Evolutionary conservation across 177 flowering plant genomes (phyloP), one percentile per base, ranked within the genome.

Genomic region (Vitis hybrid): DNA sequence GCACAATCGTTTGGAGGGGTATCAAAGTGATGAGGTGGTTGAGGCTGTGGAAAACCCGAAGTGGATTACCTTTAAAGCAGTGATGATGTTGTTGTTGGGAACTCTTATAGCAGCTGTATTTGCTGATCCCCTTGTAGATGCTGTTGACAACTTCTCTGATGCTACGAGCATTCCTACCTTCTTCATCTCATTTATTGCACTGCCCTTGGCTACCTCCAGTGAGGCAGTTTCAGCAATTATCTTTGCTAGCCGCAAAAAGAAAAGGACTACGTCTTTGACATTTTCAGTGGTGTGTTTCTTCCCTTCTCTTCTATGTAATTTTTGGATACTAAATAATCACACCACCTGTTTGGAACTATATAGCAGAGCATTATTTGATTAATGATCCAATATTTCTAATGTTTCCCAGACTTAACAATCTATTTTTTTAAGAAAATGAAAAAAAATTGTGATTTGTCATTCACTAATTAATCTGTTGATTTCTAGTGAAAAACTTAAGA

Each of bases 121-220:
- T 78, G 99, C 99, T 3, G 98, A 96, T 74, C 98, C 99, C 19
- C 82, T 96, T 29, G 95, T 96, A 1, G 97, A 90, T 79, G 96
- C 92, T 39, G 97, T 96, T 52, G 83, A 90, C 65, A 85, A 87
- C 74, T 93, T 96, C 74, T 96, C 99, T 1, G 67, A 55, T 33
- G 98, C 98, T 29, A 88, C 97, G 15, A 73, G 86, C 50, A 93
- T 96, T 57, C 99, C 99, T 15, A 65, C 97, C 19, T 96, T 96
- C 82, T 96, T 96, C 84, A 85, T 96, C 61, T 96, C 99, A 59
- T 96, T 93, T 55, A 83, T 96, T 53, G 91, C 79, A 5, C 78
- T 96, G 52, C 99, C 99, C 5, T 72, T 96, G 75, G 99, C 98
- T 55, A 96, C 97, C 82, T 90, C 98, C 21, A 93, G 97, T 67